Base-by-base conservation (phyloP, 352 stramenopile species). In the Ophiocytium majus region DNA sequence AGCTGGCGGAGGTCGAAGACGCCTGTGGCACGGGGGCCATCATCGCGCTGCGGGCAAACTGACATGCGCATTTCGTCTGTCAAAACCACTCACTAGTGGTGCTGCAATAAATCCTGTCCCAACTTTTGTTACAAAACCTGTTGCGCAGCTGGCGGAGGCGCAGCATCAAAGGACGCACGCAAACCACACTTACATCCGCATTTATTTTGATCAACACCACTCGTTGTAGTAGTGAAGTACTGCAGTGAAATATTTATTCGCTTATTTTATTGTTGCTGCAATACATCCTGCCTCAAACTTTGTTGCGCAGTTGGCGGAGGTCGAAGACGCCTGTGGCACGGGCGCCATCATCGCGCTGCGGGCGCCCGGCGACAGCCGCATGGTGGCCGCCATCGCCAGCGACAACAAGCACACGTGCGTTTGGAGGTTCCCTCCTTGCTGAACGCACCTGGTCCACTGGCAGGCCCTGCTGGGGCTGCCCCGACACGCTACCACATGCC, bases 241-340 rank as follows among this genome's bases (percentile, higher is more conserved):
- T 71, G 57, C 28, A 28, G 23, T 71, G 28, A 71, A 71, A 71
- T 71, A 71, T 71, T 71, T 71, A 23, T 71, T 71, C 23, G 23
- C n/a, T n/a, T n/a, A n/a, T n/a, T n/a, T n/a, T n/a, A n/a, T n/a
- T n/a, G n/a, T n/a, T n/a, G n/a, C n/a, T n/a, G n/a, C n/a, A n/a
- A n/a, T n/a, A n/a, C n/a, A n/a, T n/a, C n/a, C n/a, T n/a, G n/a
- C n/a, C n/a, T n/a, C n/a, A n/a, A n/a, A n/a, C 35, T 14, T 78
- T 43, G 35, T 43, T 5, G 5, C 5, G 32, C 66, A 78, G 66
- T 5, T 78, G 5, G 32, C 5, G 5, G 35, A 78, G 32, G 35
- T 78, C 35, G 66, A 5, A 14, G 66, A 78, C 66, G 66, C 66
- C 5, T 78, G 66, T 17, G 66, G 66, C 32, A 78, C 35, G 17